A percentile compares a stretch with the other conserved stretches of the same genome.
Evolutionary conservation across 176 grass and related monocot species (phyloP).

Genomic region (Tillandsia fasciculata): DNA sequence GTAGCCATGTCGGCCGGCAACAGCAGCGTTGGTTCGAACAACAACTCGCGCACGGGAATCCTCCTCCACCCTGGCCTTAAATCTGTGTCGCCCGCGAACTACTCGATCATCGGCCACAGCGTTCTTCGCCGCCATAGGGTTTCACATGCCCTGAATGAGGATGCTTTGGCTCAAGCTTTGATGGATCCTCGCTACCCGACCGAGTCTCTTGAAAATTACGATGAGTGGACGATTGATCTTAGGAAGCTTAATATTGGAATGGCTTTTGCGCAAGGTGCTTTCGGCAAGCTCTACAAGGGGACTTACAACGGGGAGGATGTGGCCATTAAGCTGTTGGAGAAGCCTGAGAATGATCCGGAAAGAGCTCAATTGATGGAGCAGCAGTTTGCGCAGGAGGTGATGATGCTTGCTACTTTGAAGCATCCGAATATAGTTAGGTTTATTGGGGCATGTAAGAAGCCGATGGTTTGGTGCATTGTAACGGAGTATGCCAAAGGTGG

Average conservation of each 20-base stretch:
- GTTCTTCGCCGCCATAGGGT: conserved; percentile 47
- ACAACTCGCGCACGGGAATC: conserved; percentile 46
- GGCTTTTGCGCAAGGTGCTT: conserved; percentile 76
- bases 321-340: conserved; percentile 75
- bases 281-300: conserved; percentile 68
- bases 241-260: conserved; percentile 55
- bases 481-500: conserved; percentile 75
- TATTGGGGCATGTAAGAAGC: conserved; percentile 68
- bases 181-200: conserved; percentile 55
- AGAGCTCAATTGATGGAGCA: conserved; percentile 58
- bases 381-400: conserved; percentile 75
- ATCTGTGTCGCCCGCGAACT: conserved; percentile 31
- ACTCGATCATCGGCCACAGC: conserved; percentile 45
- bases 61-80: conserved; percentile 52
- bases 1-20: conserved; percentile 45
- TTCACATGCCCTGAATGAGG: conserved; percentile 55
- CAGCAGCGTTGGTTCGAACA: conserved; percentile 51
- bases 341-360: conserved; percentile 45
- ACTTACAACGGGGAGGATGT: conserved; percentile 70
- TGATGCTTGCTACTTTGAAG: conserved; percentile 68
- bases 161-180: conserved; percentile 68
- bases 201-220: conserved; percentile 58
- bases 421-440: conserved; percentile 71
- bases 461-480: conserved; percentile 69
- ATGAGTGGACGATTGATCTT: conserved; percentile 74